Evolutionary conservation across 108 stramenopile species (phyloP).

Genomic region (Nitzschia sp.): DNA sequence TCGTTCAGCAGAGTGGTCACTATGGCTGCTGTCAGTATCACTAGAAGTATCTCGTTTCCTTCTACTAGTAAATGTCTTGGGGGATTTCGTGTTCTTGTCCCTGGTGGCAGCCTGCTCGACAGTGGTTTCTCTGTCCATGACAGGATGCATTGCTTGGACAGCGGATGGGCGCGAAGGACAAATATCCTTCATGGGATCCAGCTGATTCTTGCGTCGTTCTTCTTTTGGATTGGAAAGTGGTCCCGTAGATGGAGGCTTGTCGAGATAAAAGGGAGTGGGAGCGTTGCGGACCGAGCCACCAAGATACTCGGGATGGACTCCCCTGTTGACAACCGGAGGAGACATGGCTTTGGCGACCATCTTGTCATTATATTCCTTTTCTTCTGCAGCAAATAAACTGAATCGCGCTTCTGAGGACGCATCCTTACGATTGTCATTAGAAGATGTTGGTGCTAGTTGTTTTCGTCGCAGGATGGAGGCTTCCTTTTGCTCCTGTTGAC

Average conservation of each 20-base stretch:
- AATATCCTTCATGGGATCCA: conserved; percentile 45
- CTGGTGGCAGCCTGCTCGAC: conserved; percentile 1
- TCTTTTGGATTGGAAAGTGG: conserved; percentile 5
- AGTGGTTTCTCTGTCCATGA: background rate
- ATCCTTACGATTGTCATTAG: background rate
- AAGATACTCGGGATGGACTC: conserved; percentile 14
- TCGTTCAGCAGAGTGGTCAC: too few species aligned
- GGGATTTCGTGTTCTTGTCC: background rate
- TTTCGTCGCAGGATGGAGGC: conserved; percentile 18
- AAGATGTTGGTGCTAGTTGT: background rate
- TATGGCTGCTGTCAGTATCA: too few species aligned
- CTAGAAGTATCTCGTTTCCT: background rate
- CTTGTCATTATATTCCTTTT: conserved; percentile 21
- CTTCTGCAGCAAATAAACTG: conserved; percentile 53
- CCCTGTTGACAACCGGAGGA: conserved; percentile 1
- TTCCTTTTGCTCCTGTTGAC: conserved; percentile 15
- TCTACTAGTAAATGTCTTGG: too few species aligned
- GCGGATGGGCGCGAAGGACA: too few species aligned
- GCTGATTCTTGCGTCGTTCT: conserved; percentile 5
- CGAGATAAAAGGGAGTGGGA: conserved; percentile 24
- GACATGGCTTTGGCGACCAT: background rate
- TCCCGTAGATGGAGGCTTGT: background rate
- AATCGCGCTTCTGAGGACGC: conserved; percentile 22
- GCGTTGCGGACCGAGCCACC: conserved; percentile 7
- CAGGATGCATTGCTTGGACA: background rate